A percentile compares a stretch with the other conserved stretches of the same genome.
Evolutionary conservation across 495 filamentous ascomycete species (phyloP).

Genomic region (Chaetomium tenue): DNA sequence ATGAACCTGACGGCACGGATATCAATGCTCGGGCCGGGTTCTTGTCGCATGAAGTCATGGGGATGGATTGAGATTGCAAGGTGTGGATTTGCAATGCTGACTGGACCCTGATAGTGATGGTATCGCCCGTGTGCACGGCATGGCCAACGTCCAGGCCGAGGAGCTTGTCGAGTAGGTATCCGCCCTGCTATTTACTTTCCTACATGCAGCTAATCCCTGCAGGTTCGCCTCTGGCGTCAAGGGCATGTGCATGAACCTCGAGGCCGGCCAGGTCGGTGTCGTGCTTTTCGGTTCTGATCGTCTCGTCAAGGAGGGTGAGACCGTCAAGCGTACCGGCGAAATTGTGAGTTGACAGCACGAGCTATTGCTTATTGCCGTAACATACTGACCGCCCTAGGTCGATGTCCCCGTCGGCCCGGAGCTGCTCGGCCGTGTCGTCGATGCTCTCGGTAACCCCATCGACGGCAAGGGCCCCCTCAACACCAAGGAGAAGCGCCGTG

Average conservation of each 20-base stretch:
- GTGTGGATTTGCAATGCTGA: conserved; percentile 39
- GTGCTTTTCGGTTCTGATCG: conserved; percentile 99
- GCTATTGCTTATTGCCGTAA: not conserved
- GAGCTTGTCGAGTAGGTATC: conserved; percentile 96
- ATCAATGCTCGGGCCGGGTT: not conserved
- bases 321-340: conserved; percentile 98
- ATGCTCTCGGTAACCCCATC: conserved; percentile 97
- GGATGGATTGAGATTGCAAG: not conserved
- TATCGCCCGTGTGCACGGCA: conserved; percentile 99
- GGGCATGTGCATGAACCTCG: conserved; percentile 99
- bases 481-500: conserved; percentile 87
- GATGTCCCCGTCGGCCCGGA: conserved; percentile 93
- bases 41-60: not conserved
- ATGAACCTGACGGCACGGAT: conserved; percentile 15
- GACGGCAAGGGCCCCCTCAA: conserved; percentile 98
- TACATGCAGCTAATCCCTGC: conserved; percentile 28
- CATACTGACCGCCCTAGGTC: conserved; percentile 51
- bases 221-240: conserved; percentile 99
- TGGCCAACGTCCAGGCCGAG: conserved; percentile 99
- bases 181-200: conserved; percentile 4
- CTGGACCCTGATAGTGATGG: conserved; percentile 71
- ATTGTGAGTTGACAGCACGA: conserved; percentile 66
- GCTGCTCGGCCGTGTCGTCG: conserved; percentile 95
- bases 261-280: conserved; percentile 99
- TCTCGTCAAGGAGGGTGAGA: conserved; percentile 99